Evolutionary conservation across 108 stramenopile genomes (phyloP).

Genomic region (Skeletonema tropicum): DNA sequence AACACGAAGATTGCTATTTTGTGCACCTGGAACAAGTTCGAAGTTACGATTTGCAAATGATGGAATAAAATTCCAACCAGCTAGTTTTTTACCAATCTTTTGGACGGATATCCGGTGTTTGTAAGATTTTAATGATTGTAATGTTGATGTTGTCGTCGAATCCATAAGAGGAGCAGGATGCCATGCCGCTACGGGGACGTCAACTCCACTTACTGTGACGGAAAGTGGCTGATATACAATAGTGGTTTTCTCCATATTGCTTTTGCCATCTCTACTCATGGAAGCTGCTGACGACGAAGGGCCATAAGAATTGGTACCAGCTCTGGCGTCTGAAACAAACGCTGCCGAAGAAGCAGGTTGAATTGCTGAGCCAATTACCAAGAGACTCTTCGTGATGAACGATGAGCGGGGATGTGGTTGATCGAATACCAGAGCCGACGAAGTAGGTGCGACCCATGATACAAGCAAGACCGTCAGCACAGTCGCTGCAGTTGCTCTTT

Average conservation of each 20-base stretch:
- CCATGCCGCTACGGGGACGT: constrained; percentile 66
- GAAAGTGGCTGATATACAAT: constrained; percentile 8
- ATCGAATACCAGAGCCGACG: background rate
- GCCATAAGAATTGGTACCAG: background rate
- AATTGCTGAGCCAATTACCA: background rate
- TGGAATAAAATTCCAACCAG: constrained; percentile 76
- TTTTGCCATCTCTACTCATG: background rate
- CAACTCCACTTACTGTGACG: constrained; percentile 20
- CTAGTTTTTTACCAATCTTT: constrained; percentile 69
- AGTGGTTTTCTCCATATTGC: background rate
- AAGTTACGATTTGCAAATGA: constrained; percentile 61
- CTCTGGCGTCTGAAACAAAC: background rate
- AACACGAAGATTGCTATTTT: constrained; percentile 8
- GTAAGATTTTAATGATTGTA: constrained; percentile 31
- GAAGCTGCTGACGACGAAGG: background rate
- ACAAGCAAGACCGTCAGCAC: background rate
- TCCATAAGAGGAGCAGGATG: constrained; percentile 35
- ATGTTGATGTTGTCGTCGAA: background rate
- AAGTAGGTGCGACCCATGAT: background rate
- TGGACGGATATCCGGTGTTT: constrained; percentile 70
- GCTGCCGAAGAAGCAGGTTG: background rate
- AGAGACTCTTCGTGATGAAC: constrained; percentile 4
- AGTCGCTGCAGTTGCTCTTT: background rate
- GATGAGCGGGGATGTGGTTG: background rate
- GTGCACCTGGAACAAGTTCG: constrained; percentile 19